phyloP scores from a whole-genome alignment of 2,329 filamentous ascomycete species.

The Calonectria naviculata region DNA sequence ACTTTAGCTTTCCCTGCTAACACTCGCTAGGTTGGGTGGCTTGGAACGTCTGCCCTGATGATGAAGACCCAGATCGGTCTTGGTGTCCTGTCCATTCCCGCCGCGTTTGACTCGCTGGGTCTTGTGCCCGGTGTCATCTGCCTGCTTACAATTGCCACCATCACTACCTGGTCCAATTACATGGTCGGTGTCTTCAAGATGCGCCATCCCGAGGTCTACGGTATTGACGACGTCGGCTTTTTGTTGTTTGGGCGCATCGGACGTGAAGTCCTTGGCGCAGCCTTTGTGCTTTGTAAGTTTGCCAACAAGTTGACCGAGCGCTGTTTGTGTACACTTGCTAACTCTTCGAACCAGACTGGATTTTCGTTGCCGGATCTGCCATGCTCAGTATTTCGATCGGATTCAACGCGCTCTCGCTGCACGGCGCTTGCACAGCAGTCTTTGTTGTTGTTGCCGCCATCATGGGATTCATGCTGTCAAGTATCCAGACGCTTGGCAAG shows the following conservation, averaged over 20 bases:
- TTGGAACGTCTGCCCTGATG: slow-evolving; percentile 55
- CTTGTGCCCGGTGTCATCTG: slow-evolving; percentile 58
- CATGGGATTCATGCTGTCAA: neutral
- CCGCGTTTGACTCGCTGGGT: slow-evolving; percentile 56
- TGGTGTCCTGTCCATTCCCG: slow-evolving; percentile 58
- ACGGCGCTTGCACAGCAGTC: slow-evolving; percentile 8
- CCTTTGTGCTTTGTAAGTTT: slow-evolving; percentile 47
- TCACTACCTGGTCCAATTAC: slow-evolving; percentile 60
- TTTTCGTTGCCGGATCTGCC: slow-evolving; percentile 12
- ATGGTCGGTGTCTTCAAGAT: slow-evolving; percentile 63
- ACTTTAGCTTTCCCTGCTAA: neutral
- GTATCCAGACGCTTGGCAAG: slow-evolving; percentile 13
- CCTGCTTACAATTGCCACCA: slow-evolving; percentile 50
- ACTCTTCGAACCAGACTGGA: neutral
- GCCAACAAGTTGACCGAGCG: no score
- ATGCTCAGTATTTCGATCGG: slow-evolving; percentile 19
- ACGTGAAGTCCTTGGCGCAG: slow-evolving; percentile 51
- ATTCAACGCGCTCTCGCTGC: slow-evolving; percentile 5
- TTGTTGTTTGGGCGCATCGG: slow-evolving; percentile 59
- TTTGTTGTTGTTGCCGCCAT: slow-evolving; percentile 17
- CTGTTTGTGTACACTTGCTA: neutral
- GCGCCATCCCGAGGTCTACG: slow-evolving; percentile 60
- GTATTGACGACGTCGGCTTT: slow-evolving; percentile 61
- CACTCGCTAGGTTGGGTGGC: slow-evolving; percentile 48
- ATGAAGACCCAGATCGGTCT: slow-evolving; percentile 58